Evolutionary conservation across 371 early-diverging fungal genomes (phyloP), one percentile per base, ranked within the genome.

Genomic region (Parasitella parasitica): DNA sequence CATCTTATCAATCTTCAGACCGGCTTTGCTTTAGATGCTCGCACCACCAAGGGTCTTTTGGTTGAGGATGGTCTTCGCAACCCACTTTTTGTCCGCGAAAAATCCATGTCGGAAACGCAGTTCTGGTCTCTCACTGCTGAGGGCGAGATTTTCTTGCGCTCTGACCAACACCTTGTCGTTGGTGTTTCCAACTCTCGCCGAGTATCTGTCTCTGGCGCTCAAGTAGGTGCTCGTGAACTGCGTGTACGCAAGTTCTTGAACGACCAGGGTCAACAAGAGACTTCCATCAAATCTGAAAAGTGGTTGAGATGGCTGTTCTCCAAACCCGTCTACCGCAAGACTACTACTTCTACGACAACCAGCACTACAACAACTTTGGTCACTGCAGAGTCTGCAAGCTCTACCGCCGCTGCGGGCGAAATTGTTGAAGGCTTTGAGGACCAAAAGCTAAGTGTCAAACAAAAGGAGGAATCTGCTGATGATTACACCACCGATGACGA

Each of bases 1-100:
- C 80, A 81, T 63, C 50, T 85, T 43, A 80, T 85, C 62, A 81
- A 85, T 57, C 75, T 70, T 35, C 76, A 81, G 57, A 85, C 83
- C 22, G 83, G 83, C 9, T 67, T 80, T 48, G 83, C 83, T 18
- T 61, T 85, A 36, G 80, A 78, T 22, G 65, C 74, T 35, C 61
- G 72, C 22, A 56, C 63, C 9, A 56, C 68, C 15, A 60, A 66
- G n/a, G 77, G 72, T 32, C 64, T 69, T 9, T 28, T 69, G 7
- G 39, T 72, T 15, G 79, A 78, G 64, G 62, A 71, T 20, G 79
- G 79, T 12, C 54, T 78, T 2, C 71, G 67, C 24, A 56, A 61
- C 2, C 75, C 64, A 18, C 57, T 73, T 15, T 61, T 62, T 58
- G 80, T 76, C 16, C 69, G 75, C 7, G 67, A 65, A 0, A 51